Evolutionary conservation across 2,329 filamentous ascomycete genomes (phyloP).

Genomic region (Aspergillus vadensis): DNA sequence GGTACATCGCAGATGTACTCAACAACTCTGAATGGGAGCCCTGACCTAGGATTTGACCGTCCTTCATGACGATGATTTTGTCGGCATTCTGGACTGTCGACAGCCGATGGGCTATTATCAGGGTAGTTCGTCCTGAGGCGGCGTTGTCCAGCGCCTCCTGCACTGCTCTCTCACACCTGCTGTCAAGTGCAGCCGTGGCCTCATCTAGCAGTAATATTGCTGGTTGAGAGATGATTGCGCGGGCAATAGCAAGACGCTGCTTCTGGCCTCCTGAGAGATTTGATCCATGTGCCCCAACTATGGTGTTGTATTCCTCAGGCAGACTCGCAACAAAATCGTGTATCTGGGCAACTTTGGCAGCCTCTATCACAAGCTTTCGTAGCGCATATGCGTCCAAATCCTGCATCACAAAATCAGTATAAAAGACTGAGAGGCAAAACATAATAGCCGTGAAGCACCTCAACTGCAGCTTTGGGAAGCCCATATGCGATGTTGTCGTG

Average conservation of each 20-base stretch:
- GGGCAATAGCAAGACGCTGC: conserved; percentile 83
- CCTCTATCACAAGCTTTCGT: conserved; percentile 9
- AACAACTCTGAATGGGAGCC: conserved; percentile 46
- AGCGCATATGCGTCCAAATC: conserved; percentile 44
- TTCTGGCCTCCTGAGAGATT: conserved; percentile 87
- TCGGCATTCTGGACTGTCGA: conserved; percentile 47
- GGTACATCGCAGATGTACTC: conserved; percentile 8
- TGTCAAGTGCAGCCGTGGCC: conserved; percentile 84
- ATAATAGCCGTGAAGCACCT: not conserved
- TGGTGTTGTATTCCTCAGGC: conserved; percentile 78
- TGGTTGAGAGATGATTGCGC: conserved; percentile 76
- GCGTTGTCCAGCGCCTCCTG: conserved; percentile 78
- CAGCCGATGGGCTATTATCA: conserved; percentile 48
- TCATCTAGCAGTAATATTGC: conserved; percentile 86
- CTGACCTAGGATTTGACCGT: conserved; percentile 46
- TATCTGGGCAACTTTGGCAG: conserved; percentile 53
- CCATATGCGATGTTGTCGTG: conserved; percentile 71
- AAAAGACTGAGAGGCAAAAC: not conserved
- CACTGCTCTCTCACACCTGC: conserved; percentile 80
- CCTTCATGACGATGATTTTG: conserved; percentile 47
- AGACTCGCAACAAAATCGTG: conserved; percentile 76
- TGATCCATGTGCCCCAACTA: conserved; percentile 83
- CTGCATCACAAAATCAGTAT: conserved; percentile 38
- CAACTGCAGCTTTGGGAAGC: conserved; percentile 33
- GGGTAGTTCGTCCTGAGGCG: conserved; percentile 53